Base-by-base conservation (phyloP, 495 filamentous ascomycete genomes). In the Penicillium bialowiezense region DNA sequence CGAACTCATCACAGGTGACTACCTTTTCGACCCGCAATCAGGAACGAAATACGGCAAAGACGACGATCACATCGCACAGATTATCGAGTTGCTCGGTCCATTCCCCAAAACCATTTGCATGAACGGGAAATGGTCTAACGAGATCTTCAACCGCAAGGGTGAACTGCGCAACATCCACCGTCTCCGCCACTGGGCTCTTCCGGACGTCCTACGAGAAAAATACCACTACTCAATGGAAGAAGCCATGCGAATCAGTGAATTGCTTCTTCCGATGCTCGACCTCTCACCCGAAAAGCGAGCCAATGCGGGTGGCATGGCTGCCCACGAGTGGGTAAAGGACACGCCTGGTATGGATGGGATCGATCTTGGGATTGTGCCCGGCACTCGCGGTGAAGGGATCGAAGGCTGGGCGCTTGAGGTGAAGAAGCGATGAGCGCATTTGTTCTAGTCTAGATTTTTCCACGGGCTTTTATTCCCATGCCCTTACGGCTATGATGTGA, bases 21-120 rank as follows among this genome's bases (percentile, higher is more conserved):
- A 97, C 64, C 84, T 99, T 36, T 99, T 99, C 70, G 93, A 99
- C 60, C 93, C 93, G 1, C 93, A 99, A 71, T 97, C 93, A 5
- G 93, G 93, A 43, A 97, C 95, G 17, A 97, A 97, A 69, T 99
- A 99, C 63, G 93, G 93, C 62, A 99, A 99, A 75, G 93, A 99
- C 66, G 93, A 99, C 71, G 93, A 99, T 68, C 93, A 99, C 71
- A 99, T 97, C 35, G 93, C 93, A 3, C 93, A 99, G 66, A 97
- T 99, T 61, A 97, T 99, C 68, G 93, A 99, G 67, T 84, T 99
- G 26, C 82, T 99, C 7, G 93, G 93, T 17, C 83, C 84, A 15
- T 97, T 99, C 66, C 92, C 93, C 37, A 93, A 93, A 61, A 86
- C 89, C 3, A 82, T 97, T 20, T 96, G 87, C 63, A 77, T 93